Evolutionary conservation across 2,329 filamentous ascomycete genomes (phyloP).

Genomic region (Fusarium sp.): DNA sequence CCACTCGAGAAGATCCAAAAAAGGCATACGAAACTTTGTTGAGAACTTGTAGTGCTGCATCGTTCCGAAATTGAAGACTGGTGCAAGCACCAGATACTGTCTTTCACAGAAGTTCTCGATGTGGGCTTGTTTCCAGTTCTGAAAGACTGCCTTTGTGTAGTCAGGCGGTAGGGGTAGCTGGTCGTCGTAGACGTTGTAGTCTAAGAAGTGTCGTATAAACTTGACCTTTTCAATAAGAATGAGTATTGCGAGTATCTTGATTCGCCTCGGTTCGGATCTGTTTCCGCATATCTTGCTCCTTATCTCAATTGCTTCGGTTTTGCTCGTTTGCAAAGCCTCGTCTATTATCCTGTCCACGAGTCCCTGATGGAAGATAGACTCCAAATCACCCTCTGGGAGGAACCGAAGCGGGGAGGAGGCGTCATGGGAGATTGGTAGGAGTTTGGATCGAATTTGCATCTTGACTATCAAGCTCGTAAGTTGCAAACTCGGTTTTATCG

Average conservation of each 20-base stretch:
- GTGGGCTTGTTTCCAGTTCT: neutral
- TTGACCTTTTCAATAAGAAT: neutral
- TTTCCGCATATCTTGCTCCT: neutral
- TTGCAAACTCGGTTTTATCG: too few relatives aligned
- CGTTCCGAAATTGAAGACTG: neutral
- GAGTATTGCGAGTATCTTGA: neutral
- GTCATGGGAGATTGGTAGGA: neutral
- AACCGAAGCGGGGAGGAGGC: neutral
- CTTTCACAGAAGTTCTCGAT: neutral
- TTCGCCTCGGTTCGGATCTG: neutral
- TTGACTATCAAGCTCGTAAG: too few relatives aligned
- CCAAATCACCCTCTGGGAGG: neutral
- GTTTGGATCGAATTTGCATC: neutral
- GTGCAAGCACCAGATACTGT: neutral
- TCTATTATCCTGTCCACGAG: neutral
- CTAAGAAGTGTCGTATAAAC: neutral
- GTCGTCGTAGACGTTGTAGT: neutral
- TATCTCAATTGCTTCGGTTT: neutral
- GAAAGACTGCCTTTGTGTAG: neutral
- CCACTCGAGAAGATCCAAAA: neutral
- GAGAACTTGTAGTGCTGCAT: neutral
- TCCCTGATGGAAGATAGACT: neutral
- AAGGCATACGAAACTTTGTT: neutral
- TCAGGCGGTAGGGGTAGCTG: neutral
- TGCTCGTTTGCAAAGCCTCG: neutral